Evolutionary conservation across 2,329 filamentous ascomycete species (phyloP), one percentile per base, ranked within the genome.

Genomic region (Pseudocercospora macadamiae): DNA sequence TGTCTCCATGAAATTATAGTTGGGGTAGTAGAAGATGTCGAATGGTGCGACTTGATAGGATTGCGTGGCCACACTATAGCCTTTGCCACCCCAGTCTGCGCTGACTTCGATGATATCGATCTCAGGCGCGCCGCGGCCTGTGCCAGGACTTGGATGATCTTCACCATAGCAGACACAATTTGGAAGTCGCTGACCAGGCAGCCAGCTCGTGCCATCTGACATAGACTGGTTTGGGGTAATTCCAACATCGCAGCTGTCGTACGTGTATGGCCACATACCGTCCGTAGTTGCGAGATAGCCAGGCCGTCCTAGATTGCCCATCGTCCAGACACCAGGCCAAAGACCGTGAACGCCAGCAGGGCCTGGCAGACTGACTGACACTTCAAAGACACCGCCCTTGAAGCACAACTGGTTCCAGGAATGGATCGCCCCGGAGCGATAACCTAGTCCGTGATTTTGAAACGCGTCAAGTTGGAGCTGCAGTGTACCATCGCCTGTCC

Each of bases 381-480:
- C 78, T 55, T 83, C 81, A 52, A 82, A 77, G 18, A 80, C 77
- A 10, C 81, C 81, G 2, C 81, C 80, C 63, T 82, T 83, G 70
- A 83, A 82, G 68, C 81, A 83, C 4, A 83, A 65, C 70, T 74
- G 69, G 47, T 82, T 83, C 80, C 80, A 82, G 42, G 76, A 79
- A 61, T 83, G 80, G 47, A 82, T 63, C 80, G 82, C 82, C 7
- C 80, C 80, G 2, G 79, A 82, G 18, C 78, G 76, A 54, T 76
- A 82, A 36, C 77, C 70, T 6, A 82, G 75, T 48, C 82, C 81
- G 70, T 90, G 87, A 62, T 83, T 90, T 62, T 82, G 73, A 69
- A 86, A 88, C 5, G 81, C 78, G 68, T 89, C 86, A 65, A 90
- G 88, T 45, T 80, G 80, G 51, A 90, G 75, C 68, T 87, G 83